phyloP scores from a whole-genome alignment of 176 grass and related monocot genomes.

The Triticum turgidum region DNA sequence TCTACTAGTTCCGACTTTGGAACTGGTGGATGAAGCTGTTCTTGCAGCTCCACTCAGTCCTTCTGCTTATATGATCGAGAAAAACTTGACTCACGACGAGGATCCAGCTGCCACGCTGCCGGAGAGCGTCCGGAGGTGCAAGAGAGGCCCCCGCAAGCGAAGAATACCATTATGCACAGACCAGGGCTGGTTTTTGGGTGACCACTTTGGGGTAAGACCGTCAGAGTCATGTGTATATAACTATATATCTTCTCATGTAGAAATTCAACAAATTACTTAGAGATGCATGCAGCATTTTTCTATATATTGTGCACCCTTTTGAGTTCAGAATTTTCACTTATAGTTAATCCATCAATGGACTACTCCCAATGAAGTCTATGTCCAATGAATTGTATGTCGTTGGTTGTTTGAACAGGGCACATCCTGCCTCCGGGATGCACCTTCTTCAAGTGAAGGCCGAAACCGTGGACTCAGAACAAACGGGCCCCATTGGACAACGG shows the following conservation, averaged over 20 bases:
- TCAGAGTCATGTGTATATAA: not conserved
- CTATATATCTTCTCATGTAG: not conserved
- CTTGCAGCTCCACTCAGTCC: not conserved
- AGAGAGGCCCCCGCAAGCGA: not conserved
- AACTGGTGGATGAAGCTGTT: no score
- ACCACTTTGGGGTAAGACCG: not conserved
- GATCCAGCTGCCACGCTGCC: not conserved
- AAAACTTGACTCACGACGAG: not conserved
- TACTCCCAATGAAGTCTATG: not conserved
- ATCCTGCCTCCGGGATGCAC: not conserved
- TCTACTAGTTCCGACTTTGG: no score
- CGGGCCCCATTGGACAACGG: not conserved
- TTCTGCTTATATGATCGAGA: not conserved
- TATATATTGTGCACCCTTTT: not conserved
- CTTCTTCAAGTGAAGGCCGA: not conserved
- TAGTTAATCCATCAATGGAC: not conserved
- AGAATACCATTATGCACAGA: not conserved
- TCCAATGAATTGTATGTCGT: not conserved
- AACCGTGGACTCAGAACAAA: conserved; percentile 8
- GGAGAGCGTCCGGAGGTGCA: not conserved
- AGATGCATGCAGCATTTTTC: not conserved
- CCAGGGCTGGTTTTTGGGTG: not conserved
- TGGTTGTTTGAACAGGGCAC: not conserved
- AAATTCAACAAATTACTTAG: not conserved
- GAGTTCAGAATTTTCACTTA: not conserved